Evolutionary conservation across 2,329 filamentous ascomycete genomes (phyloP).

Genomic region (Fusarium succisae): DNA sequence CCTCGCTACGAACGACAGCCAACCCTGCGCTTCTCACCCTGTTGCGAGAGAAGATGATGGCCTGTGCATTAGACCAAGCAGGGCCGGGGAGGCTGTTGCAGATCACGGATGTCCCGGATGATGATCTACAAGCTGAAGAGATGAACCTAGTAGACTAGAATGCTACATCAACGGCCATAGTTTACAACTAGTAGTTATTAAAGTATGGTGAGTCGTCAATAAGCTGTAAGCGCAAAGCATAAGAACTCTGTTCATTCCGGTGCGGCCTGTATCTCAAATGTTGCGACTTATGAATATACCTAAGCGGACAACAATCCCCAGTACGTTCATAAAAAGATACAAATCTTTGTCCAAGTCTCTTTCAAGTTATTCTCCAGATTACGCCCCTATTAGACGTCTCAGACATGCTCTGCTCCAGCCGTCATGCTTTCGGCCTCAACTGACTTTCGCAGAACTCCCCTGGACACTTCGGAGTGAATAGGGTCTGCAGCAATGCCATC

Average conservation of each 20-base stretch:
- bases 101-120: constrained; percentile 11
- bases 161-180: background rate
- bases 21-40: constrained; percentile 6
- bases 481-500: constrained; percentile 4
- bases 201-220: background rate
- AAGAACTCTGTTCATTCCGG: background rate
- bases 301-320: no score
- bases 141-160: background rate
- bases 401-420: background rate
- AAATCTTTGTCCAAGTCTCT: no score
- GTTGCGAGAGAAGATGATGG: constrained; percentile 20
- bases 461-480: background rate
- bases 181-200: background rate
- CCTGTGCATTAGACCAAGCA: constrained; percentile 5
- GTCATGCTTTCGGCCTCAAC: constrained; percentile 1
- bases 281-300: background rate
- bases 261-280: background rate
- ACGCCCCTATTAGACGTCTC: background rate
- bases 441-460: background rate
- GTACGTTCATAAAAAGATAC: background rate
- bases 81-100: background rate
- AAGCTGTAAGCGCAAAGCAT: background rate
- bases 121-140: background rate
- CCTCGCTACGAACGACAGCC: constrained; percentile 6
- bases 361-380: no score